Evolutionary conservation across 306 rosid species (phyloP).

Genomic region (Prunus dulcis): DNA sequence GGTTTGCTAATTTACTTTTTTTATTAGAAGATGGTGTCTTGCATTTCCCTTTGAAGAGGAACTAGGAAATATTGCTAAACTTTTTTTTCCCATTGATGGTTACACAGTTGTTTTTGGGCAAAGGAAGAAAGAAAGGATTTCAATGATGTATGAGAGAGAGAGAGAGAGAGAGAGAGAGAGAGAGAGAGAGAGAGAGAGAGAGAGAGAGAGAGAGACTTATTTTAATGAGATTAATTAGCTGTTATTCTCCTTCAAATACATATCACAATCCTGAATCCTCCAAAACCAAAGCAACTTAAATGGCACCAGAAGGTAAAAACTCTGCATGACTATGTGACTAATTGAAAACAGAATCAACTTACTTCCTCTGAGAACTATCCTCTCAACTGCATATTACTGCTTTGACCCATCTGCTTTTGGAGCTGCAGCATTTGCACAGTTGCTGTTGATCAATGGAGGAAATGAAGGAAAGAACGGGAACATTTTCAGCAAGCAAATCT

Average conservation of each 20-base stretch:
- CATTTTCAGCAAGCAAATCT: neutral
- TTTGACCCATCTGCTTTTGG: neutral
- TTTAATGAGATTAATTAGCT: too few relatives aligned
- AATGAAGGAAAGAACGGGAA: neutral
- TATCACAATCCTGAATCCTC: too few relatives aligned
- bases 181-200: too few relatives aligned
- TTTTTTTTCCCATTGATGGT: neutral
- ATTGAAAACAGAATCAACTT: neutral
- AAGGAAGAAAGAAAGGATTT: neutral
- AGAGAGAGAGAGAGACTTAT: too few relatives aligned
- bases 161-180: too few relatives aligned
- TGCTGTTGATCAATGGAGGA: constrained; percentile 7
- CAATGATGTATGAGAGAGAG: neutral
- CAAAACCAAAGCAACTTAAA: too few relatives aligned
- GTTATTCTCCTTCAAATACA: too few relatives aligned
- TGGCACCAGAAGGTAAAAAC: too few relatives aligned
- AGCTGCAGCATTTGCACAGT: neutral
- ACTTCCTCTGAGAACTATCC: neutral
- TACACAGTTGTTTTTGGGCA: neutral
- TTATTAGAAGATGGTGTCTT: too few relatives aligned
- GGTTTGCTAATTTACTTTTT: too few relatives aligned
- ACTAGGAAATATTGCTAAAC: neutral
- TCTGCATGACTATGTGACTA: too few relatives aligned
- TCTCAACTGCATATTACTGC: neutral
- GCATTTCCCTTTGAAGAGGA: too few relatives aligned